A percentile compares a stretch with the other conserved stretches of the same genome.
Evolutionary conservation across 148 eudicot genomes (phyloP).

Genomic region (Persicaria maculosa): DNA sequence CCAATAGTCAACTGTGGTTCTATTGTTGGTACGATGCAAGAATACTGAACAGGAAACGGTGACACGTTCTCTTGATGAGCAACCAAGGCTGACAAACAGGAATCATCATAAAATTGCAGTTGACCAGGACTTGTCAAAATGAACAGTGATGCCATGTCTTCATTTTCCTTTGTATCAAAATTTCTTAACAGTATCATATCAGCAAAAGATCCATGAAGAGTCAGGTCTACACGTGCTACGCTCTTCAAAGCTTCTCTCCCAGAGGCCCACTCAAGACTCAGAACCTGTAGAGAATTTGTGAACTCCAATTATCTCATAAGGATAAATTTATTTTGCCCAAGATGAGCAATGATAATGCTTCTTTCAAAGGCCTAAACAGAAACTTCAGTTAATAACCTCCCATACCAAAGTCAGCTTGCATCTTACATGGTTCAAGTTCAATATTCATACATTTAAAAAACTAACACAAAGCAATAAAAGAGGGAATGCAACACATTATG

Average conservation of each 20-base stretch:
- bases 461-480: not conserved
- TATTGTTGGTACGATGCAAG: slow-evolving; percentile 53
- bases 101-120: slow-evolving; percentile 65
- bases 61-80: slow-evolving; percentile 47
- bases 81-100: slow-evolving; percentile 44
- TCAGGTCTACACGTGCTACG: slow-evolving; percentile 61
- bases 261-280: slow-evolving; percentile 85
- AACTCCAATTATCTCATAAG: not conserved
- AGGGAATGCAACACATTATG: not conserved
- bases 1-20: slow-evolving; percentile 76
- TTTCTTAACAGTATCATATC: slow-evolving; percentile 61
- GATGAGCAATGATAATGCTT: not conserved
- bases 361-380: not conserved
- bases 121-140: slow-evolving; percentile 84
- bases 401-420: not conserved
- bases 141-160: slow-evolving; percentile 49
- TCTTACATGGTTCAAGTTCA: not conserved
- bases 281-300: slow-evolving; percentile 48
- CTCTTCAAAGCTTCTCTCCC: slow-evolving; percentile 58
- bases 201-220: slow-evolving; percentile 86
- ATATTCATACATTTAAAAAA: not conserved
- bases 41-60: slow-evolving; percentile 41
- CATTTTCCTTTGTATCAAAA: slow-evolving; percentile 29
- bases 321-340: not conserved
- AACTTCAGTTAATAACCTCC: not conserved